Evolutionary conservation across 495 filamentous ascomycete species (phyloP).

Genomic region (Aspergillus taichungensis): DNA sequence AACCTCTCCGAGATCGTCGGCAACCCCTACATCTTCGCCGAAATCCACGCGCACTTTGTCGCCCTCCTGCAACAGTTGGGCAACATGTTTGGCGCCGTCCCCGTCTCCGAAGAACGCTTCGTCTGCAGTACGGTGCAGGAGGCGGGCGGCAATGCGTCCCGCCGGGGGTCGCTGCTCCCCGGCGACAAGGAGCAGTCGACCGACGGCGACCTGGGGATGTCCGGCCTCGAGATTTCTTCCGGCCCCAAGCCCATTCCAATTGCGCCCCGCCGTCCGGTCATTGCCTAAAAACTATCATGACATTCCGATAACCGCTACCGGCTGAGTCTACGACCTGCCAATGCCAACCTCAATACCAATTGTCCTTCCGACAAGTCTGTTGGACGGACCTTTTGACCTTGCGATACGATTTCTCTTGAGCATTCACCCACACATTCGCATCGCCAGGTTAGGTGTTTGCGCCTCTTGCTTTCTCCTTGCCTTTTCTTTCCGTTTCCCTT

Average conservation of each 20-base stretch:
- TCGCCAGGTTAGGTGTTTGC: not conserved
- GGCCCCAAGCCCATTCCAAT: conserved; percentile 38
- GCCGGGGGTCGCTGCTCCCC: conserved; percentile 15
- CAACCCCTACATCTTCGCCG: conserved; percentile 77
- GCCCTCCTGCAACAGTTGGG: conserved; percentile 60
- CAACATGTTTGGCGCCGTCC: conserved; percentile 36
- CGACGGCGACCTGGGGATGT: conserved; percentile 26
- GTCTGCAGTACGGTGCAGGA: conserved; percentile 35
- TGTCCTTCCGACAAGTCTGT: too few species aligned
- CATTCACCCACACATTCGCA: not conserved
- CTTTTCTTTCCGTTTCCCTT: conserved; percentile 3
- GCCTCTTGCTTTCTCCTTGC: conserved; percentile 7
- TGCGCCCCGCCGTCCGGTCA: conserved; percentile 29
- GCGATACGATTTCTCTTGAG: not conserved
- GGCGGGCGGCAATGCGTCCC: conserved; percentile 17
- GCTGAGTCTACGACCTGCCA: too few species aligned
- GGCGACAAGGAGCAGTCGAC: conserved; percentile 12
- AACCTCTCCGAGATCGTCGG: conserved; percentile 82
- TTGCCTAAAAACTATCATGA: conserved; percentile 23
- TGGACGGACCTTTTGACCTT: too few species aligned
- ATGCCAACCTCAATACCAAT: too few species aligned
- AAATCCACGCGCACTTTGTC: conserved; percentile 75
- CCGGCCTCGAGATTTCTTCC: conserved; percentile 30
- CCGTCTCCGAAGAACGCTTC: conserved; percentile 36
- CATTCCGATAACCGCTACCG: too few species aligned